A percentile compares a stretch with the other conserved stretches of the same genome.
Evolutionary conservation across 225 moss, liverwort and hornwort species (phyloP).

Genomic region (Pseudisothecium myosuroides): DNA sequence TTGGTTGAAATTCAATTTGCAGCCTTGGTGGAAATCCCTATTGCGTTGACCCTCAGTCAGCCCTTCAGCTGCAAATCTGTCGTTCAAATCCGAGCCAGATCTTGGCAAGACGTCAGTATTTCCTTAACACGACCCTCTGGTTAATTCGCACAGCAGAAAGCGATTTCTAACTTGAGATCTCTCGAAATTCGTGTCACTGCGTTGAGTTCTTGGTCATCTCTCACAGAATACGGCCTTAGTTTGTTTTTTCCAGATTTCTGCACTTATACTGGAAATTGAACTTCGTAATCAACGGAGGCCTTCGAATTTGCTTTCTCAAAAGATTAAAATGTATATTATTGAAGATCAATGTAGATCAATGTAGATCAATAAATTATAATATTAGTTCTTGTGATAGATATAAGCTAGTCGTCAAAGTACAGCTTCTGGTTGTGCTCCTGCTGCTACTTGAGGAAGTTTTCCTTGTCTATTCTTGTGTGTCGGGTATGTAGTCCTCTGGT

Average conservation of each 20-base stretch:
- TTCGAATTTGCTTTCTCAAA: background rate
- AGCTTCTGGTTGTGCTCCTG: background rate
- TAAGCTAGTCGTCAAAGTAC: background rate
- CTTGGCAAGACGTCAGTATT: conserved; percentile 5
- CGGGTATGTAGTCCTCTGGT: background rate
- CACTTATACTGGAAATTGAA: background rate
- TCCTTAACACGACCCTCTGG: background rate
- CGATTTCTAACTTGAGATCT: background rate
- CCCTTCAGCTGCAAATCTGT: conserved; percentile 12
- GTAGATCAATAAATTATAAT: background rate
- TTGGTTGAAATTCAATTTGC: background rate
- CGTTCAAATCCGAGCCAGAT: conserved; percentile 6
- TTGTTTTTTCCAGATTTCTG: background rate
- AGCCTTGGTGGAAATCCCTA: conserved; percentile 32
- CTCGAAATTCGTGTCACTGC: background rate
- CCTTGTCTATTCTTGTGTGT: background rate
- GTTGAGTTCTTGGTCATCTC: background rate
- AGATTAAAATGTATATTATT: background rate
- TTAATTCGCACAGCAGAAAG: background rate
- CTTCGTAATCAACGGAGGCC: background rate
- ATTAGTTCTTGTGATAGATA: background rate
- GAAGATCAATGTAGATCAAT: background rate
- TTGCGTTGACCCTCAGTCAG: conserved; percentile 15
- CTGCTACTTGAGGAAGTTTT: background rate
- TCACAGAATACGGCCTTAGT: background rate